A percentile compares a stretch with the other conserved stretches of the same genome.
Evolutionary conservation across 2,329 filamentous ascomycete genomes (phyloP).

Genomic region (Botrytis cinerea): DNA sequence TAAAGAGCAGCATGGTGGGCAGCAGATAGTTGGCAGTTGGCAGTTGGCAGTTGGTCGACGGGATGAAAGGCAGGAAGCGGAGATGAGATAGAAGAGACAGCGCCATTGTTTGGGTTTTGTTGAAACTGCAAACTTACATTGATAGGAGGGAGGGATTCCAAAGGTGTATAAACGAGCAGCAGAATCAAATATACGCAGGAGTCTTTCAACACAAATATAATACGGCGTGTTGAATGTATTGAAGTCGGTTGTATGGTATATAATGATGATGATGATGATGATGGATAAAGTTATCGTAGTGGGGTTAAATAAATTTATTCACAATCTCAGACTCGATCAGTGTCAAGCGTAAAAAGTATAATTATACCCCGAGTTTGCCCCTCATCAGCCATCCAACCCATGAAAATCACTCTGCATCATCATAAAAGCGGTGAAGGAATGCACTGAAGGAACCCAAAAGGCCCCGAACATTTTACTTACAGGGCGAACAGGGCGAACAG

Average conservation of each 20-base stretch:
- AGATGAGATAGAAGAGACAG: background rate
- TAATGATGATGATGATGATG: background rate
- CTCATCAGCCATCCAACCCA: background rate
- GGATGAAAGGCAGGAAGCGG: background rate
- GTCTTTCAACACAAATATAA: slow-evolving; percentile 5
- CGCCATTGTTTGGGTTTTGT: background rate
- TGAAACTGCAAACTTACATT: background rate
- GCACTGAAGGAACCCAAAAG: background rate
- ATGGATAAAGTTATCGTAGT: background rate
- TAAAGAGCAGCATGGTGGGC: background rate
- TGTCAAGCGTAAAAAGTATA: background rate
- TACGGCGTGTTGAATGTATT: background rate
- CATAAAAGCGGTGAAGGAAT: slow-evolving; percentile 7
- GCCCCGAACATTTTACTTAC: background rate
- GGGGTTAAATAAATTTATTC: slow-evolving; percentile 6
- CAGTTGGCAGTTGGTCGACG: background rate
- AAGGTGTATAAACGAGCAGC: background rate
- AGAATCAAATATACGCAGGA: background rate
- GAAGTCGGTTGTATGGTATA: background rate
- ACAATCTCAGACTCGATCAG: background rate
- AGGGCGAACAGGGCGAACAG: background rate
- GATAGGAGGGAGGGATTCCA: background rate
- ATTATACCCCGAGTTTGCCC: background rate
- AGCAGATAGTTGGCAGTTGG: background rate
- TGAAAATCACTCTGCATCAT: background rate